Conservation (phyloP, 768 basidiomycete species). For the Lactarius evosmus region DNA sequence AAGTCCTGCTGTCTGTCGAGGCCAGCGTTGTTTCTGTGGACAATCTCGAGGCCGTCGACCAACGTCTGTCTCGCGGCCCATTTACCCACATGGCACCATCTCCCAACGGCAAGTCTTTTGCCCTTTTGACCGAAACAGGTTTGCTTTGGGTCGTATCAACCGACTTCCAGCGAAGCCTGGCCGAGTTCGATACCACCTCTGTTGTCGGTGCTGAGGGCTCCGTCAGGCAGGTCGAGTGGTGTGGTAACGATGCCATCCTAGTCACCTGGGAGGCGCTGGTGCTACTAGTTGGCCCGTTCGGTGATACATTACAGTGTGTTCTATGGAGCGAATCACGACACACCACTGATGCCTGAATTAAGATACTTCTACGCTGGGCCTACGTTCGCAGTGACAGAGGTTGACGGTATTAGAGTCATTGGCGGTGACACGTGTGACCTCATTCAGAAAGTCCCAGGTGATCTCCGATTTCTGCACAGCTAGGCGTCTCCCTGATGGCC, state of each 20-base stretch:
- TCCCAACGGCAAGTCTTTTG: constrained; percentile 91
- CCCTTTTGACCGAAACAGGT: constrained; percentile 69
- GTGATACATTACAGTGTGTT: constrained; percentile 78
- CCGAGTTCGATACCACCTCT: constrained; percentile 74
- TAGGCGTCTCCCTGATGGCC: constrained; percentile 4
- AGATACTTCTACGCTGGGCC: constrained; percentile 76
- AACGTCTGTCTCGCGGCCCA: constrained; percentile 83
- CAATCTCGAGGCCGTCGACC: constrained; percentile 85
- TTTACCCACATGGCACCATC: constrained; percentile 86
- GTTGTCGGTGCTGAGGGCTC: constrained; percentile 53
- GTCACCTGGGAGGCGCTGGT: constrained; percentile 78
- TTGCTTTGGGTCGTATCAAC: constrained; percentile 91
- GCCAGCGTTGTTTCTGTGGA: constrained; percentile 82
- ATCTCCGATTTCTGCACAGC: not conserved
- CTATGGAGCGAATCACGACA: not conserved
- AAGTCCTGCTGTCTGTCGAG: constrained; percentile 81
- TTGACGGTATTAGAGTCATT: constrained; percentile 86
- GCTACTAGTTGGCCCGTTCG: constrained; percentile 88
- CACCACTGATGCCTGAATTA: constrained; percentile 18
- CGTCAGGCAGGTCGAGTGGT: constrained; percentile 84
- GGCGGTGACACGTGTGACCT: constrained; percentile 80
- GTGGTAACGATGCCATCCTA: constrained; percentile 91
- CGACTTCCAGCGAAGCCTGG: constrained; percentile 85
- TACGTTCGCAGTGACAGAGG: constrained; percentile 77
- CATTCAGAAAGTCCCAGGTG: constrained; percentile 91